phyloP scores from a whole-genome alignment of 2,329 filamentous ascomycete genomes.

The Microdochium bolleyi region DNA sequence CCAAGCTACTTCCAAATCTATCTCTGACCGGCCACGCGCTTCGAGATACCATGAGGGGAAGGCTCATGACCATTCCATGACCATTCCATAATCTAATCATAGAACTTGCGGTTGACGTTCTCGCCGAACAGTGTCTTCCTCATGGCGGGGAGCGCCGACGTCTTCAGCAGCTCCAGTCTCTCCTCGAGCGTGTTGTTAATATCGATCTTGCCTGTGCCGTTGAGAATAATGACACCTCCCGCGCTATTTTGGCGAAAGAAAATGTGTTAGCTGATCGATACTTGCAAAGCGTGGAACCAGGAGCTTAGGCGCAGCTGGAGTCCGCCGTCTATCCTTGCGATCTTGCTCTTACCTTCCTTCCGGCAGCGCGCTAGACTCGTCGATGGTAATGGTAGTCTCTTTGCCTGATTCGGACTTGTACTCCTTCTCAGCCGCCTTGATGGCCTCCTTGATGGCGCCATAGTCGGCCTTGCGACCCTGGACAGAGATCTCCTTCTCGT shows the following conservation, averaged over 20 bases:
- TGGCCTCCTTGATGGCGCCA: conserved; percentile 67
- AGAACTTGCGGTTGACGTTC: conserved; percentile 94
- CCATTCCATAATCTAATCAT: conserved; percentile 50
- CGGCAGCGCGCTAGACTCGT: conserved; percentile 72
- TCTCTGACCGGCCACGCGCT: too few species aligned
- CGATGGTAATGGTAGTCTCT: conserved; percentile 62
- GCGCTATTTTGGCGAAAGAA: conserved; percentile 43
- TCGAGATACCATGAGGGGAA: too few species aligned
- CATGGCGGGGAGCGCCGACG: conserved; percentile 75
- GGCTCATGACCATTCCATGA: too few species aligned
- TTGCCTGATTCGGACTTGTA: conserved; percentile 73
- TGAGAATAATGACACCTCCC: conserved; percentile 74
- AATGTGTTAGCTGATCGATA: conserved; percentile 1
- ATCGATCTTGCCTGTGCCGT: conserved; percentile 86
- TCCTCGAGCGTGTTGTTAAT: conserved; percentile 98
- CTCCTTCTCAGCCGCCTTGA: conserved; percentile 67
- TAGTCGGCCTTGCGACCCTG: conserved; percentile 74
- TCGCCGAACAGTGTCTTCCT: conserved; percentile 83
- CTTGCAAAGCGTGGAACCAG: too few species aligned
- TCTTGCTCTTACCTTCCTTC: conserved; percentile 66
- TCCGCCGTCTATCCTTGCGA: too few species aligned
- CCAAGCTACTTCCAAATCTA: too few species aligned
- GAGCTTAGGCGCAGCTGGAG: too few species aligned
- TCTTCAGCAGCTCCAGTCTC: conserved; percentile 76
- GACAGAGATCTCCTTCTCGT: conserved; percentile 69